Base-by-base conservation (phyloP, 495 filamentous ascomycete species). In the Lasiosphaeria miniovina region DNA sequence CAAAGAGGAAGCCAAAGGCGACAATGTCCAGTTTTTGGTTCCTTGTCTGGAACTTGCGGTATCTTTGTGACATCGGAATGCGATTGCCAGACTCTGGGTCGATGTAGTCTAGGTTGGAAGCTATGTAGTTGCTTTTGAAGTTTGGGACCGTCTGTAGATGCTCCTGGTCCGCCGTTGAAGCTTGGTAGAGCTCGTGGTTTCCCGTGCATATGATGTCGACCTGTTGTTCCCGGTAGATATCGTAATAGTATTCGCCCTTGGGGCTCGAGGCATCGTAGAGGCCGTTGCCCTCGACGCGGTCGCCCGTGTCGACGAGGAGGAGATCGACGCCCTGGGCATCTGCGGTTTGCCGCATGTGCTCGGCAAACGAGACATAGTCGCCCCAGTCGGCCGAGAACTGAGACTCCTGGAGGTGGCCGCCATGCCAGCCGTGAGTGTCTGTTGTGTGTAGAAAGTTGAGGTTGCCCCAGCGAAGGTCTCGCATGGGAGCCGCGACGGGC, bases 361-460 rank as follows among this genome's bases (percentile, higher is more conserved):
- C 75, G 24, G 92, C 84, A 67, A 98, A 96, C 9, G 94, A 98
- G 64, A 98, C 82, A 74, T 98, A 98, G 75, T 98, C 94, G 40
- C 94, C 94, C 89, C 94, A 97, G 71, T 98, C 94, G 41, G 91
- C 95, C 14, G 91, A 93, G 71, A 90, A 98, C 33, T 91, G 91
- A 1, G 91, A 89, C 86, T 98, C 94, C 75, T 90, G 88, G 6
- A 98, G 76, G 81, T 98, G 94, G 32, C 94, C 94, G 8, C 84
- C 92, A 65, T 93, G 86, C 94, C 94, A 98, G 64, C 95, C 92
- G 78, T 98, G 94, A 17, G 88, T 93, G 75, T 96, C 90, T 17
- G 93, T 96, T 0, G 93, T 96, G 65, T 96, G 90, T 14, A 98
- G 77, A 74, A 98, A 92, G 76, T 98, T 98, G 58, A 98, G 80